These are phyloP conservation scores for Microstegium vimineum DNA, from an alignment of 176 grass and related monocot genomes.

Conservation along the genomic window DNA sequence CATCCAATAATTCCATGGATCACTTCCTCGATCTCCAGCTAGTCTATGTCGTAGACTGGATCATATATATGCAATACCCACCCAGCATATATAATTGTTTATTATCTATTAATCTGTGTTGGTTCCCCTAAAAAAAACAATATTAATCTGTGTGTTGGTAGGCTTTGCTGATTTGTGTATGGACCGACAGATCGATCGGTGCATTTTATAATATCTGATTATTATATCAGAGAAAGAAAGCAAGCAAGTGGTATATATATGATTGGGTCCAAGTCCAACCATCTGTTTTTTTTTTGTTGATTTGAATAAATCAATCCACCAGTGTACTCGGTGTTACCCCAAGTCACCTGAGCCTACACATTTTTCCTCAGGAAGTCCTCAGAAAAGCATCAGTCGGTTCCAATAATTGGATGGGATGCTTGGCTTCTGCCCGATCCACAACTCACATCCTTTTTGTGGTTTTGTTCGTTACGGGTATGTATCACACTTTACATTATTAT, in stretches of 20 bases:
- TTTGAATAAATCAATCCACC: background rate
- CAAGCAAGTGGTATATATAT: background rate
- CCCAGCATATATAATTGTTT: no score
- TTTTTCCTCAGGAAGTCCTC: background rate
- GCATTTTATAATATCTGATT: no score
- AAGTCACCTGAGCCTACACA: background rate
- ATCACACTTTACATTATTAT: no score
- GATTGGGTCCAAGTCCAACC: background rate
- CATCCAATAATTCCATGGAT: background rate
- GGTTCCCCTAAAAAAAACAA: no score
- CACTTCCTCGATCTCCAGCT: background rate
- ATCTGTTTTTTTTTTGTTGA: background rate
- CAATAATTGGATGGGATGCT: no score
- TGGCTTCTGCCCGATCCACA: background rate
- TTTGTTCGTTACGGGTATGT: no score
- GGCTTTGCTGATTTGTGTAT: no score
- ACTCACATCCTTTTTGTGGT: background rate
- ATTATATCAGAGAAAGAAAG: background rate
- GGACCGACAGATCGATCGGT: no score
- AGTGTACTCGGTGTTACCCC: background rate
- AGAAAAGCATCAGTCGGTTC: background rate
- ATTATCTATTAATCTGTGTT: no score
- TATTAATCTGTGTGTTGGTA: no score
- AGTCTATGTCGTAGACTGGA: background rate
- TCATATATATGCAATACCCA: background rate